A percentile compares a stretch with the other conserved stretches of the same genome.
Conservation (phyloP, 257 asterid genomes). For the Jaltomata sinuosa region DNA sequence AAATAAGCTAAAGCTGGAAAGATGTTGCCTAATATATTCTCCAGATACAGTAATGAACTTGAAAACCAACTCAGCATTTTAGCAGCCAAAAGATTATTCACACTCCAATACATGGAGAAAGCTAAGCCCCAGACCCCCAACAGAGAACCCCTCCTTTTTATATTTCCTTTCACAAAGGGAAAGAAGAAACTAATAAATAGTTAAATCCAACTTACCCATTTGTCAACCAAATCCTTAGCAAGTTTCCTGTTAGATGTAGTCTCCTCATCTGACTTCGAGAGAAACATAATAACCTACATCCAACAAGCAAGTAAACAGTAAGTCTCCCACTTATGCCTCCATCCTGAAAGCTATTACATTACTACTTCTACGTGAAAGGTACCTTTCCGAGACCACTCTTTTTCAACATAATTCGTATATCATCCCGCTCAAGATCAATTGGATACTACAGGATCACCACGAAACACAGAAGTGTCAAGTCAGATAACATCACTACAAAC, state of each 20-base stretch:
- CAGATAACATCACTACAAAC: background rate
- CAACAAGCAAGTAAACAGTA: constrained; percentile 1
- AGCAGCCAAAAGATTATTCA: background rate
- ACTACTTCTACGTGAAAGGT: background rate
- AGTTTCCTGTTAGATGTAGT: constrained; percentile 81
- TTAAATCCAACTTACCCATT: constrained; percentile 60
- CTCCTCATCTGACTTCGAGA: constrained; percentile 92
- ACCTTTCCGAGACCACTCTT: constrained; percentile 97
- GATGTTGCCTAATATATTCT: background rate
- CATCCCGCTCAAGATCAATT: constrained; percentile 74
- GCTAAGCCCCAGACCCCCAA: background rate
- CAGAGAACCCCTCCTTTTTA: background rate
- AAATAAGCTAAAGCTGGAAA: background rate
- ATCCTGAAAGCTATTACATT: background rate
- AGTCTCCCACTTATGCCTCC: background rate
- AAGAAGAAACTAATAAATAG: background rate
- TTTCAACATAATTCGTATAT: constrained; percentile 67
- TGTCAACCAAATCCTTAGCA: constrained; percentile 95
- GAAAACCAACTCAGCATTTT: background rate
- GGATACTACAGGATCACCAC: constrained; percentile 58
- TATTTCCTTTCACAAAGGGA: background rate
- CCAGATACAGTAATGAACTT: background rate
- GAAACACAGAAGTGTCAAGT: background rate
- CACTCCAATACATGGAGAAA: background rate
- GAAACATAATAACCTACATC: constrained; percentile 86